These are phyloP conservation scores for Trichoderma aggressivum DNA, from an alignment of 2,329 filamentous ascomycete genomes.

Conservation along the genomic window DNA sequence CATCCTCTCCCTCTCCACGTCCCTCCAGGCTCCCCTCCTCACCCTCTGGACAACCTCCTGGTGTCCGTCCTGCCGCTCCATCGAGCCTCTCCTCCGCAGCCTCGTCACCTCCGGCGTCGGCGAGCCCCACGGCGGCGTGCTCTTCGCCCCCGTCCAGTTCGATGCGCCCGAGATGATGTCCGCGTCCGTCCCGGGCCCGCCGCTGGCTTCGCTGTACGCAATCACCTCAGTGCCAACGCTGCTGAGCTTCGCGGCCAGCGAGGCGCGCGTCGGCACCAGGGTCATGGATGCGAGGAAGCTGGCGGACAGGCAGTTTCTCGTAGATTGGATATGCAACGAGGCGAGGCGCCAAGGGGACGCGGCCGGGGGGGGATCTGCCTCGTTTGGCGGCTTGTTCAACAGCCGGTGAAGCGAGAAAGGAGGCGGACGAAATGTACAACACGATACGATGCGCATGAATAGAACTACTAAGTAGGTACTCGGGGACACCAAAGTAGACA, in stretches of 20 bases:
- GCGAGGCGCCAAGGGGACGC: slow-evolving; percentile 46
- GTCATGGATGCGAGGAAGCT: slow-evolving; percentile 48
- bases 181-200: slow-evolving; percentile 29
- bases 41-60: slow-evolving; percentile 60
- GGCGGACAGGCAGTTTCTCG: slow-evolving; percentile 47
- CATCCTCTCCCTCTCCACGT: slow-evolving; percentile 52
- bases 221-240: not conserved
- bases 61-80: slow-evolving; percentile 51
- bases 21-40: slow-evolving; percentile 52
- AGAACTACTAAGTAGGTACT: no score
- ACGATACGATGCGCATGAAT: not conserved
- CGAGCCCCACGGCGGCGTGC: slow-evolving; percentile 54
- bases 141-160: slow-evolving; percentile 53
- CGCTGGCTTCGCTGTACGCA: not conserved
- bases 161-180: slow-evolving; percentile 56
- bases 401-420: not conserved
- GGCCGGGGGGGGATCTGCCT: slow-evolving; percentile 33
- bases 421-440: not conserved
- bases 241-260: not conserved
- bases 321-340: slow-evolving; percentile 53
- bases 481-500: no score
- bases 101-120: slow-evolving; percentile 51
- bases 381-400: not conserved
- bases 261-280: slow-evolving; percentile 24
- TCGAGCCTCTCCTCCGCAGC: slow-evolving; percentile 47